These are phyloP conservation scores for Pichia thaimueangensis DNA, from an alignment of 805 yeast genomes.

Conservation along the genomic window DNA sequence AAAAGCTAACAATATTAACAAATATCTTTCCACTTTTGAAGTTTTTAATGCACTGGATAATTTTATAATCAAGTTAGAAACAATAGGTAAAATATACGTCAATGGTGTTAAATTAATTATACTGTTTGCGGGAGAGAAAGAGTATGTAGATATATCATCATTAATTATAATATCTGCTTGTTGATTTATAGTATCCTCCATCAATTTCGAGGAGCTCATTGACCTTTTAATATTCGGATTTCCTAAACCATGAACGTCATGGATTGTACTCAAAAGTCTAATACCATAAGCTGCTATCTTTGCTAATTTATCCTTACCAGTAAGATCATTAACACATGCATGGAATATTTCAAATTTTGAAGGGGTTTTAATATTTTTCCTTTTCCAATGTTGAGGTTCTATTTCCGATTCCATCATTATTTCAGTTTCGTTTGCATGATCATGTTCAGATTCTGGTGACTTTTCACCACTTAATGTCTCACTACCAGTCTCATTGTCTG, in stretches of 20 bases:
- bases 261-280: slow-evolving; percentile 37
- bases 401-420: no score
- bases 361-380: slow-evolving; percentile 2
- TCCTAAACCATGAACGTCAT: slow-evolving; percentile 24
- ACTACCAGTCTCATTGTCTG: no score
- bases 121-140: not conserved
- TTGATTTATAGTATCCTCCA: not conserved
- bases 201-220: not conserved
- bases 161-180: not conserved
- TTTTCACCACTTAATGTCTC: no score
- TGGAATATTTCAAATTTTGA: slow-evolving; percentile 10
- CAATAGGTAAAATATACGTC: not conserved
- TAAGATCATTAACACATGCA: slow-evolving; percentile 38
- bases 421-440: no score
- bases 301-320: slow-evolving; percentile 69
- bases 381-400: no score
- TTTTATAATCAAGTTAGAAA: not conserved
- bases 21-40: not conserved
- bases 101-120: not conserved
- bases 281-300: slow-evolving; percentile 56
- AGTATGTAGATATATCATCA: no score
- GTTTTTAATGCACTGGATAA: not conserved
- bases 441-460: no score
- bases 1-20: slow-evolving; percentile 5
- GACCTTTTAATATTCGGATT: slow-evolving; percentile 1